Evolutionary conservation across 2,329 filamentous ascomycete genomes (phyloP), one percentile per base, ranked within the genome.

Genomic region (Metarhizium humberi): DNA sequence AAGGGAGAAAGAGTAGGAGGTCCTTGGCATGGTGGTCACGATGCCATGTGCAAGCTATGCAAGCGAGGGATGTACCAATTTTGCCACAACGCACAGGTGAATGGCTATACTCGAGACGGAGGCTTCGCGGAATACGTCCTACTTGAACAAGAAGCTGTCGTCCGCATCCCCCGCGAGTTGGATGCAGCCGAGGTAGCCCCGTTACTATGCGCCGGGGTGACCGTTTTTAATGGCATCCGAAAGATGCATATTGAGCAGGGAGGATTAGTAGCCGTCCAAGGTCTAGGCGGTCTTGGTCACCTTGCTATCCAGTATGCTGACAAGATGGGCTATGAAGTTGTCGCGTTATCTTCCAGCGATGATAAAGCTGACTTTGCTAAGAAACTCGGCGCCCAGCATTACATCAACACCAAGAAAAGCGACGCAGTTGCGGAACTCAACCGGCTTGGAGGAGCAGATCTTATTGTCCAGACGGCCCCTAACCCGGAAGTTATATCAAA

Each of bases 241-340:
- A 18, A 34, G 45, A 20, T 20, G 20, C 20, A 20, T 8, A 45
- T 63, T 55, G 56, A 59, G 18, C 62, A 67, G 6, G 65, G 62
- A 47, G 69, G 72, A 53, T 69, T 67, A 1, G 71, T 78, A 29
- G 75, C 71, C 25, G 63, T 77, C 59, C 74, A 88, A 46, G 85
- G 84, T 50, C 74, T 88, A 48, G 79, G 87, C 13, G 60, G 60
- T 1, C 53, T 61, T 1, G 60, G 60, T 1, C 60, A 61, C 54
- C 51, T 61, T n/a, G 59, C 57, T 2, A 60, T 61, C 29, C 60
- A 61, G 54, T 61, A 56, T 53, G 84, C 84, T 0, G 72, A 77
- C 43, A 85, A 85, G 73, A 84, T 87, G 79, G 85, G 85, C 29
- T 84, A 77, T 68, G 75, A 79, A 40, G 81, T 87, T 11, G 77